A percentile compares a stretch with the other conserved stretches of the same genome.
These are phyloP conservation scores for Teratosphaeria destructans DNA, from an alignment of 2,329 filamentous ascomycete genomes.

Conservation along the genomic window DNA sequence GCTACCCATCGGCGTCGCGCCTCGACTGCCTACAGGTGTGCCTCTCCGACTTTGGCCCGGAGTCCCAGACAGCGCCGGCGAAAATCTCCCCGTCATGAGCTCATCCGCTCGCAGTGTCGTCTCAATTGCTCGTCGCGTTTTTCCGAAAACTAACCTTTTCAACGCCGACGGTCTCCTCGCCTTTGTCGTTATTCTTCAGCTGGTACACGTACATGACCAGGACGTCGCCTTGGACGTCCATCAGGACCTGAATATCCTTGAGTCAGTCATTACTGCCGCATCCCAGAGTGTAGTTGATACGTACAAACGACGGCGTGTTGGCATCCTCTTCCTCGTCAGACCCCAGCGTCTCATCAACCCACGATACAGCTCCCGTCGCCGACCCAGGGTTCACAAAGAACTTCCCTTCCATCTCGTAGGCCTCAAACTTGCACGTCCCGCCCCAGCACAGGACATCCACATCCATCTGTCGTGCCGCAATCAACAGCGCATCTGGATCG, in stretches of 20 bases:
- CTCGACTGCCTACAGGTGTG: not conserved
- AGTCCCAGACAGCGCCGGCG: not conserved
- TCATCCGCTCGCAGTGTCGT: slow-evolving; percentile 9
- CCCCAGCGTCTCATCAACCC: slow-evolving; percentile 31
- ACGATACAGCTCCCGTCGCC: slow-evolving; percentile 56
- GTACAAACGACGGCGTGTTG: not conserved
- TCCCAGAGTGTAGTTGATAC: not conserved
- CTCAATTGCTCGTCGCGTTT: slow-evolving; percentile 25
- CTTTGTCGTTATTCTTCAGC: slow-evolving; percentile 42
- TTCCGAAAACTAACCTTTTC: slow-evolving; percentile 49
- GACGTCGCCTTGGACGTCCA: slow-evolving; percentile 97
- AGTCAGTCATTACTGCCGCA: not conserved
- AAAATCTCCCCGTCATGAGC: not conserved
- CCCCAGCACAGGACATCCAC: slow-evolving; percentile 61
- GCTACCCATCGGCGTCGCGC: not conserved
- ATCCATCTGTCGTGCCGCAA: slow-evolving; percentile 61
- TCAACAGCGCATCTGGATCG: slow-evolving; percentile 56
- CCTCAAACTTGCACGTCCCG: slow-evolving; percentile 59
- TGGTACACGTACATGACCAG: slow-evolving; percentile 88
- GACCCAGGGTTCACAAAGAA: slow-evolving; percentile 63
- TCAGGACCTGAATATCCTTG: slow-evolving; percentile 63
- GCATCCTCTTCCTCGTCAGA: slow-evolving; percentile 1
- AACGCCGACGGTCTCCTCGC: slow-evolving; percentile 43
- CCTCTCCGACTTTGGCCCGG: not conserved
- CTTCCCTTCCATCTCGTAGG: slow-evolving; percentile 61